Evolutionary conservation across 2,329 filamentous ascomycete genomes (phyloP).

Genomic region (Thelonectria olida): DNA sequence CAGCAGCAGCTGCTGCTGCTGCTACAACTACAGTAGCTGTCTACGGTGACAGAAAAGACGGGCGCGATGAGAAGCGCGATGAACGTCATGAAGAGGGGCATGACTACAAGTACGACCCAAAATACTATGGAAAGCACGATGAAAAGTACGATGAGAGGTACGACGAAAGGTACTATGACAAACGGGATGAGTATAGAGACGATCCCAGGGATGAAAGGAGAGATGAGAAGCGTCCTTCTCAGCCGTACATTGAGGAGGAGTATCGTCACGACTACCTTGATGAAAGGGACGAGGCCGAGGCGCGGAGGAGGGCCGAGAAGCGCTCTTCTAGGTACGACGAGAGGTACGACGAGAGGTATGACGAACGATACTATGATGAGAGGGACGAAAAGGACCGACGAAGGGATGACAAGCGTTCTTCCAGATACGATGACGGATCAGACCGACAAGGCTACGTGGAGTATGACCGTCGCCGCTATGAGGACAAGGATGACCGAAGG

Average conservation of each 20-base stretch:
- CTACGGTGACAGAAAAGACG: not conserved
- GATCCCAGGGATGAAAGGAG: not conserved
- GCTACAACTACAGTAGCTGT: not conserved
- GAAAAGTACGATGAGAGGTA: not conserved
- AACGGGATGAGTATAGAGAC: not conserved
- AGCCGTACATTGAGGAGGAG: too few relatives aligned
- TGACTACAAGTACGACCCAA: constrained; percentile 4
- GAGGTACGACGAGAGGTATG: not conserved
- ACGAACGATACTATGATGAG: not conserved
- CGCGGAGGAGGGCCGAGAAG: constrained; percentile 1
- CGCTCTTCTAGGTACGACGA: constrained; percentile 1
- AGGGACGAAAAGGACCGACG: not conserved
- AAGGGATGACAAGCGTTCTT: constrained; percentile 10
- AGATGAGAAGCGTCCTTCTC: constrained; percentile 14
- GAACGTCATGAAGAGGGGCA: not conserved
- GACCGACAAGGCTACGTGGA: constrained; percentile 13
- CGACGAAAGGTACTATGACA: not conserved
- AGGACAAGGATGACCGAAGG: constrained; percentile 25
- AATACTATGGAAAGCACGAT: constrained; percentile 2
- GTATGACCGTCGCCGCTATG: constrained; percentile 23
- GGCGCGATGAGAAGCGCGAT: constrained; percentile 4
- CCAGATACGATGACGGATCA: constrained; percentile 30
- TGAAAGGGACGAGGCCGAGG: not conserved
- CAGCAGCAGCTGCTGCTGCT: too few relatives aligned
- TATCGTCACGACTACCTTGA: not conserved